Percentiles rank a stretch among this genome's conserved stretches.
Conservation (phyloP, 305 asterid genomes). For the Lippia alba region DNA sequence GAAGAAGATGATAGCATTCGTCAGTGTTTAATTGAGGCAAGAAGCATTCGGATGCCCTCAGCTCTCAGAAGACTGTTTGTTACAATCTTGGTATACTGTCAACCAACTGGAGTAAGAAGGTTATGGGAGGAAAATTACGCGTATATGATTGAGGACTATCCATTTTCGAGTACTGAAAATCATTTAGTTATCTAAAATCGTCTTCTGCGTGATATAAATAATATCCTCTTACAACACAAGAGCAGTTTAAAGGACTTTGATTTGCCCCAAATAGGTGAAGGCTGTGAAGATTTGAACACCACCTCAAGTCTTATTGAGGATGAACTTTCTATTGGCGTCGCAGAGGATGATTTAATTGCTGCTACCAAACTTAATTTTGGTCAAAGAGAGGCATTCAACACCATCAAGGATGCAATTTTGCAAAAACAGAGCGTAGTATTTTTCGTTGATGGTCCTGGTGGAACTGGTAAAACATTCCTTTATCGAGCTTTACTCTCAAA, state of each 20-base stretch:
- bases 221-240: neutral
- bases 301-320: neutral
- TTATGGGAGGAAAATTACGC: neutral
- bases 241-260: no score
- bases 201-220: neutral
- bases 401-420: no score
- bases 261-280: neutral
- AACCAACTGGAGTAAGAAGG: constrained; percentile 5
- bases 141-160: constrained; percentile 1
- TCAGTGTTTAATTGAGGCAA: constrained; percentile 14
- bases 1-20: constrained; percentile 16
- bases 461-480: no score
- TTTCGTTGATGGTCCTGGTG: no score
- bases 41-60: neutral
- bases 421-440: no score
- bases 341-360: no score
- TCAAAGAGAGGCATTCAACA: no score
- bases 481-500: no score
- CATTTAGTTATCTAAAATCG: neutral
- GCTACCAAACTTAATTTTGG: no score
- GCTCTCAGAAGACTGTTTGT: constrained; percentile 14
- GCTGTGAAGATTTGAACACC: neutral
- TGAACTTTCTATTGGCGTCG: no score
- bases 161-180: neutral
- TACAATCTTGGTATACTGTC: constrained; percentile 3